These are phyloP conservation scores for Platanthera zijinensis DNA, from an alignment of 106 monocot genomes.

Conservation along the genomic window DNA sequence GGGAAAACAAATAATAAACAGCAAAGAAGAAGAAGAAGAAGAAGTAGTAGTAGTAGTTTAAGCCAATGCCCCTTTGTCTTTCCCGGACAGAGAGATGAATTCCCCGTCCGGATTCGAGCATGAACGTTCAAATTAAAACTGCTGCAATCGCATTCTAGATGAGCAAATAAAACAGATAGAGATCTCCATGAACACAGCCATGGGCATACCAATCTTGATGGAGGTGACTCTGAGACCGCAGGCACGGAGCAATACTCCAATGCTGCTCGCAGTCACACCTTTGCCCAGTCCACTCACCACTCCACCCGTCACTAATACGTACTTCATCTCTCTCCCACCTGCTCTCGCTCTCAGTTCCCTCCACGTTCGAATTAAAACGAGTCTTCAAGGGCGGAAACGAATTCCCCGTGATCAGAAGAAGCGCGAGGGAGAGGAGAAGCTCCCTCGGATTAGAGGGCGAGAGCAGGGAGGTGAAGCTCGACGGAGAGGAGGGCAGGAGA, in stretches of 20 bases:
- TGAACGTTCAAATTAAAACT: background rate
- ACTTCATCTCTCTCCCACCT: conserved; percentile 12
- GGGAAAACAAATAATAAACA: background rate
- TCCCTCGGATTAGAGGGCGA: background rate
- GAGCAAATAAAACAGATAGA: background rate
- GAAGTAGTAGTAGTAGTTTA: background rate
- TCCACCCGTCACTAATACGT: conserved; percentile 19
- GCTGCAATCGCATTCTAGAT: background rate
- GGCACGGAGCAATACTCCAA: conserved; percentile 17
- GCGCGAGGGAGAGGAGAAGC: background rate
- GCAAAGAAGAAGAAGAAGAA: background rate
- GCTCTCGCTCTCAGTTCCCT: background rate
- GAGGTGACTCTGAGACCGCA: conserved; percentile 17
- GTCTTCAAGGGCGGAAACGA: background rate
- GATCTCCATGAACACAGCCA: background rate
- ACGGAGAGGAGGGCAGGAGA: background rate
- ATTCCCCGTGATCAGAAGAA: background rate
- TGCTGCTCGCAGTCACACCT: conserved; percentile 24
- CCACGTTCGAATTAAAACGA: background rate
- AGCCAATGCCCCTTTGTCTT: background rate
- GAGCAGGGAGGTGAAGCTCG: background rate
- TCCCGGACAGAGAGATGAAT: background rate
- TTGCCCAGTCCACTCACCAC: conserved; percentile 24
- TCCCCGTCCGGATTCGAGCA: background rate
- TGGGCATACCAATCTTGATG: conserved; percentile 19